A percentile compares a stretch with the other conserved stretches of the same genome.
phyloP scores from a whole-genome alignment of 805 yeast species.

The Henningerozyma blattae region DNA sequence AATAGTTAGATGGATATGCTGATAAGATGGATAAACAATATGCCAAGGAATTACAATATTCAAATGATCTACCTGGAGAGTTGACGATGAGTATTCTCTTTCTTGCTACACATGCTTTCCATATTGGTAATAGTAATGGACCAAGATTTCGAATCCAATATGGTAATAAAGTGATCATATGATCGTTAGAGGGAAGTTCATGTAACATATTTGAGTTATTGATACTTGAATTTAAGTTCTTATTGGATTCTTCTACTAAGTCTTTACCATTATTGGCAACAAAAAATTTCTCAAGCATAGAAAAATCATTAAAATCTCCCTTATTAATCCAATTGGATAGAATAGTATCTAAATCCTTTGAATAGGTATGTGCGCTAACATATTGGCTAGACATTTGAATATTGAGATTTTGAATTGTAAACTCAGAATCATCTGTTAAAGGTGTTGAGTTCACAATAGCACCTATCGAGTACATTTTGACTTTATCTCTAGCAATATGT shows the following conservation, averaged over 20 bases:
- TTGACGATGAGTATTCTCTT: slow-evolving; percentile 20
- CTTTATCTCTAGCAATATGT: slow-evolving; percentile 29
- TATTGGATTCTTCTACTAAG: no score
- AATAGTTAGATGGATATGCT: slow-evolving; percentile 5
- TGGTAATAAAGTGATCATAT: slow-evolving; percentile 7
- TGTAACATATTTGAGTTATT: no score
- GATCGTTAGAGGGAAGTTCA: neutral
- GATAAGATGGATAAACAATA: slow-evolving; percentile 18
- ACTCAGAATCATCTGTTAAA: neutral
- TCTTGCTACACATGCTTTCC: slow-evolving; percentile 20
- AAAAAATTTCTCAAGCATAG: slow-evolving; percentile 10
- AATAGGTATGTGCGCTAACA: slow-evolving; percentile 12
- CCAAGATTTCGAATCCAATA: slow-evolving; percentile 21
- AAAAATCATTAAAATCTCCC: slow-evolving; percentile 4
- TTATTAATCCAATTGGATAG: slow-evolving; percentile 14
- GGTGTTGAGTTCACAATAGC: slow-evolving; percentile 35
- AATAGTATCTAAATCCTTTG: slow-evolving; percentile 10
- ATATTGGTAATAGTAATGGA: slow-evolving; percentile 22
- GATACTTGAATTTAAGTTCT: neutral
- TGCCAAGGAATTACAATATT: slow-evolving; percentile 17
- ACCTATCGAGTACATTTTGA: slow-evolving; percentile 56
- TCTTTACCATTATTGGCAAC: slow-evolving; percentile 1
- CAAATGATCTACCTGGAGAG: slow-evolving; percentile 17
- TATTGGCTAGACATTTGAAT: slow-evolving; percentile 1
- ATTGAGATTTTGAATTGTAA: neutral